Evolutionary conservation across 2,329 filamentous ascomycete genomes (phyloP).

Genomic region (Nigrospora oryzae): DNA sequence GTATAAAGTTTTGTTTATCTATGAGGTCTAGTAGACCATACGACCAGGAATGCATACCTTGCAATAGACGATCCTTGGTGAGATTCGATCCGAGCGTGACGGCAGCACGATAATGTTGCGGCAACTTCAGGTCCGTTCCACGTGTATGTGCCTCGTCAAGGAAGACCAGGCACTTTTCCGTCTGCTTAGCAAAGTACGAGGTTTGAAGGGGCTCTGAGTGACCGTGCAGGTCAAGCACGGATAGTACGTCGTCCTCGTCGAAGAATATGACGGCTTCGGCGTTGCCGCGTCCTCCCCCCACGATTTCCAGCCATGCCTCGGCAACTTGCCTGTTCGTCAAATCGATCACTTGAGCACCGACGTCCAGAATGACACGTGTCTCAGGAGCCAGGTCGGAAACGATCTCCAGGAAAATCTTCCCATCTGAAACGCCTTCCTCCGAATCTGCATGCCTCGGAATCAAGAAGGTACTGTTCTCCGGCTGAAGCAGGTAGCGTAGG

Average conservation of each 20-base stretch:
- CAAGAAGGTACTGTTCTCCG: slow-evolving; percentile 31
- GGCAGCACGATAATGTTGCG: slow-evolving; percentile 48
- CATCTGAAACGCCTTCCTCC: slow-evolving; percentile 16
- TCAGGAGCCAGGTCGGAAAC: slow-evolving; percentile 28
- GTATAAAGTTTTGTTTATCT: too few relatives aligned
- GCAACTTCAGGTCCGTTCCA: slow-evolving; percentile 60
- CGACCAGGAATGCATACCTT: slow-evolving; percentile 38
- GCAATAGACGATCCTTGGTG: slow-evolving; percentile 61
- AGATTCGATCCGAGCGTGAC: slow-evolving; percentile 58
- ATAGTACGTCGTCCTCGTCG: slow-evolving; percentile 43
- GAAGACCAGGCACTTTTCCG: slow-evolving; percentile 55
- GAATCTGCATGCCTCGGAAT: slow-evolving; percentile 9
- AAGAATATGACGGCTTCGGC: slow-evolving; percentile 49
- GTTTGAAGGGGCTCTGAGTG: slow-evolving; percentile 39
- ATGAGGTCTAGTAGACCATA: too few relatives aligned
- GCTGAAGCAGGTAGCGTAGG: slow-evolving; percentile 45
- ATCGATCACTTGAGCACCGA: slow-evolving; percentile 63
- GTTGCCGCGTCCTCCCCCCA: neutral
- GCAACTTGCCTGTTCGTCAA: slow-evolving; percentile 48
- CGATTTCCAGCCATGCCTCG: slow-evolving; percentile 37
- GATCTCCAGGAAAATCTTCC: slow-evolving; percentile 32
- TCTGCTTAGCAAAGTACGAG: slow-evolving; percentile 48
- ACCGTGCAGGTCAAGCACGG: slow-evolving; percentile 40
- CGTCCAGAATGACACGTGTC: slow-evolving; percentile 57
- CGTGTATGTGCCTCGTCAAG: slow-evolving; percentile 64